phyloP scores from a whole-genome alignment of 169 alveolate species.

The Eimeria tenella region DNA sequence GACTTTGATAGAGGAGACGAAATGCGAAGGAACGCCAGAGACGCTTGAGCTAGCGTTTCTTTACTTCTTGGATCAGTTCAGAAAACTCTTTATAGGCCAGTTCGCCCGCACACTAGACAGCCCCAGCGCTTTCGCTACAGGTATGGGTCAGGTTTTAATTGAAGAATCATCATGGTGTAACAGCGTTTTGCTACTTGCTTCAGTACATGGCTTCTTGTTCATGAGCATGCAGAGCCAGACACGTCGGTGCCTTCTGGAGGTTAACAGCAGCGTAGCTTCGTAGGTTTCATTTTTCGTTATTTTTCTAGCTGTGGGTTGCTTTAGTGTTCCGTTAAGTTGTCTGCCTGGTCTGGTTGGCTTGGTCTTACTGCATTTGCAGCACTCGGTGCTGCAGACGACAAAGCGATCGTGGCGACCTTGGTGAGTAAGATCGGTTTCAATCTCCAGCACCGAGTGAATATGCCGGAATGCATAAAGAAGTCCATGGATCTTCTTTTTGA shows the following conservation, averaged over 20 bases:
- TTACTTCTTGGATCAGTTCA: slow-evolving; percentile 94
- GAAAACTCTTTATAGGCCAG: slow-evolving; percentile 94
- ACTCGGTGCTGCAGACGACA: slow-evolving; percentile 87
- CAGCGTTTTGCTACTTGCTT: not conserved
- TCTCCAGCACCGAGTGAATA: slow-evolving; percentile 90
- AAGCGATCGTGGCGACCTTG: slow-evolving; percentile 86
- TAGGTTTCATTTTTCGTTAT: too few species aligned
- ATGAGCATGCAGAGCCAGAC: too few species aligned
- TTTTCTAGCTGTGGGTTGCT: too few species aligned
- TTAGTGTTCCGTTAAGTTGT: too few species aligned
- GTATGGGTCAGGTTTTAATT: not conserved
- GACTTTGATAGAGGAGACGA: slow-evolving; percentile 72
- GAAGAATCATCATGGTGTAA: not conserved
- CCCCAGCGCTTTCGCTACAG: slow-evolving; percentile 62
- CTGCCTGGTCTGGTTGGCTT: too few species aligned
- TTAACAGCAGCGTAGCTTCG: too few species aligned
- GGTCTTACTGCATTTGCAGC: slow-evolving; percentile 60
- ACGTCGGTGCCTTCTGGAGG: too few species aligned
- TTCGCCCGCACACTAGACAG: slow-evolving; percentile 75
- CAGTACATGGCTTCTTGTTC: too few species aligned
- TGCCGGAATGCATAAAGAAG: slow-evolving; percentile 91
- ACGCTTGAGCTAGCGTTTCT: slow-evolving; percentile 90
- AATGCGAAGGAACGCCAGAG: slow-evolving; percentile 82
- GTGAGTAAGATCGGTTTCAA: slow-evolving; percentile 90
- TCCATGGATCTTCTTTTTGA: slow-evolving; percentile 93